phyloP scores from a whole-genome alignment of 2,329 filamentous ascomycete species.

The Fusarium chlamydosporum region DNA sequence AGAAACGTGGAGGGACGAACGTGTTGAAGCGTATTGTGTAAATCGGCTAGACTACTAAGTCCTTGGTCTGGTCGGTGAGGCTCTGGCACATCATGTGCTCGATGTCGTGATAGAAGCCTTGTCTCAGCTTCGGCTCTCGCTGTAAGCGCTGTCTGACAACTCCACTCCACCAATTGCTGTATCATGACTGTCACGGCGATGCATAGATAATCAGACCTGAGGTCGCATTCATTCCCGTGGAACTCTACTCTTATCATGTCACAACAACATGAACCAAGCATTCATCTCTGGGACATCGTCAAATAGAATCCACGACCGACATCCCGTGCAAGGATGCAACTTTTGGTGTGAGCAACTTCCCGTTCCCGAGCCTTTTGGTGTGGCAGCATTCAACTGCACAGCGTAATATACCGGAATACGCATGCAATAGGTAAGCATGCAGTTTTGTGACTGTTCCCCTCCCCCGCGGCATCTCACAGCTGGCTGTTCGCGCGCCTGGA shows the following conservation, averaged over 20 bases:
- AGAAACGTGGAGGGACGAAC: constrained; percentile 11
- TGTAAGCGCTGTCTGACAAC: constrained; percentile 17
- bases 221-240: not conserved
- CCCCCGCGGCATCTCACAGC: constrained; percentile 34
- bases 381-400: constrained; percentile 27
- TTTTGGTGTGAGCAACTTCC: constrained; percentile 39
- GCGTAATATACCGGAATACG: constrained; percentile 2
- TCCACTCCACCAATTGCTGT: not conserved
- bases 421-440: constrained; percentile 11
- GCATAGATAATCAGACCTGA: not conserved
- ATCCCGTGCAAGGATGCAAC: constrained; percentile 36
- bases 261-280: not conserved
- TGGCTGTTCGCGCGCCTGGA: constrained; percentile 10
- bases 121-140: constrained; percentile 13
- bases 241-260: not conserved
- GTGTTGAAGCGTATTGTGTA: constrained; percentile 16
- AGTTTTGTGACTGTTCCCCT: constrained; percentile 20
- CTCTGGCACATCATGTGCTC: constrained; percentile 29
- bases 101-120: constrained; percentile 27
- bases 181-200: not conserved
- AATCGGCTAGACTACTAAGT: constrained; percentile 3
- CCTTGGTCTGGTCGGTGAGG: constrained; percentile 19
- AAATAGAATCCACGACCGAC: constrained; percentile 42
- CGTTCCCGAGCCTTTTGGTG: constrained; percentile 21
- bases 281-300: constrained; percentile 31